Base-by-base conservation (phyloP, 352 stramenopile genomes). In the Pythium scleroteichum region DNA sequence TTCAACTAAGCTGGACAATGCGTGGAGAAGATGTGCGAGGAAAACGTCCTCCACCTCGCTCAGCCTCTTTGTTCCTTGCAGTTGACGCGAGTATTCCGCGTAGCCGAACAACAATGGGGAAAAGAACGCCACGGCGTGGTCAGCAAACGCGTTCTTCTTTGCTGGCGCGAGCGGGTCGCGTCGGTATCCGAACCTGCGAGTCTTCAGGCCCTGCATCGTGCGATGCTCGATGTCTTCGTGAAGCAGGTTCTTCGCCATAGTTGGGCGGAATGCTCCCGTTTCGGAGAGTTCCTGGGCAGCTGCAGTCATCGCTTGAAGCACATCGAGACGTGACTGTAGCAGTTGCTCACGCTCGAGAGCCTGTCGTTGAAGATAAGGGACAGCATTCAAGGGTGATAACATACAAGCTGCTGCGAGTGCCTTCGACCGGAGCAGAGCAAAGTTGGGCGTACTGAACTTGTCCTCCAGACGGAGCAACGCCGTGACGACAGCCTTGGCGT, bases 61-160 rank as follows among this genome's bases (percentile, higher is more conserved):
- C 41, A 73, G 51, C 4, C 64, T 33, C 41, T 71, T 66, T 3
- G 45, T 26, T 5, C 33, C 35, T 24, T 68, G 17, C 50, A 83
- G 64, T 24, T 71, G 58, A 6, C 65, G 75, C 26, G 75, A 55
- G 52, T 85, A 93, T 46, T 86, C 66, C 20, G 86, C 60, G 59
- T 90, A 93, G 2, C 83, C 81, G 46, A 89, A 88, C 4, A 93
- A 49, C 40, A 93, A 41, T 16, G 83, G 81, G n/a, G 78, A 88
- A 60, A 93, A 93, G 57, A 93, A 93, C 20, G 55, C 51, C 23
- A 90, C 53, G 4, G 79, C 79, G 20, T 87, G 66, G 1, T 85
- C 76, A 24, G 55, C 75, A 59, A 93, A 93, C 2, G 68, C 72
- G 24, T 93, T 93, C 51, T 69, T 76, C 71, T 79, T 88, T 9